Evolutionary conservation across 228 moss, liverwort and hornwort genomes (phyloP).

Genomic region (Sphagnum magellanicum): DNA sequence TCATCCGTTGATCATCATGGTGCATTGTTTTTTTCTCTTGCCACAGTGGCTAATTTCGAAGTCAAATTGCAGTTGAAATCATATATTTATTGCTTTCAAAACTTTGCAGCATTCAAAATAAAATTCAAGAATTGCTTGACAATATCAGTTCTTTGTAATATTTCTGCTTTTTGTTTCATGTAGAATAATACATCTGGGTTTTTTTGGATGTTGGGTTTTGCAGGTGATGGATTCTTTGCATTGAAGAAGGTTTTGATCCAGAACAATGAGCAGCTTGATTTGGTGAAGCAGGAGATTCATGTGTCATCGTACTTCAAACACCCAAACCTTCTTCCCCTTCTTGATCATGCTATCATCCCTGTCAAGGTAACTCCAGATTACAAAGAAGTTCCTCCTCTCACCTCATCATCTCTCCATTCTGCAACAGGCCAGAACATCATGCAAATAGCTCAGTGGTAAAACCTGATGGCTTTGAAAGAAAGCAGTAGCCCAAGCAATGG

Average conservation of each 20-base stretch:
- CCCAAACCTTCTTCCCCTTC: slow-evolving; percentile 43
- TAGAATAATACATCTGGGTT: too few species aligned
- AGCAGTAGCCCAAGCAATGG: too few species aligned
- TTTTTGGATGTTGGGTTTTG: slow-evolving; percentile 3
- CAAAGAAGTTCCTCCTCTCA: background rate
- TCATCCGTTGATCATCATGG: slow-evolving; percentile 23
- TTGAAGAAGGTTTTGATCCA: slow-evolving; percentile 54
- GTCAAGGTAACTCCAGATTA: slow-evolving; percentile 27
- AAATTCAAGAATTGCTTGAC: too few species aligned
- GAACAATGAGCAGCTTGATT: slow-evolving; percentile 49
- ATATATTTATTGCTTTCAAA: background rate
- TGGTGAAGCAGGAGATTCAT: slow-evolving; percentile 48
- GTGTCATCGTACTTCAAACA: slow-evolving; percentile 43
- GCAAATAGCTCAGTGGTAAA: too few species aligned
- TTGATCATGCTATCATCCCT: slow-evolving; percentile 51
- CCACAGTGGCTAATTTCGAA: too few species aligned
- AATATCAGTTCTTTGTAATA: too few species aligned
- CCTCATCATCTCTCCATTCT: too few species aligned
- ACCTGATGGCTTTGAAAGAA: too few species aligned
- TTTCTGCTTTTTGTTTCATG: too few species aligned
- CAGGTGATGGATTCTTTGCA: slow-evolving; percentile 51
- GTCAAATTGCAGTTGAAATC: background rate
- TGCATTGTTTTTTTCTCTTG: slow-evolving; percentile 5
- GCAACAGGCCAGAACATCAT: too few species aligned
- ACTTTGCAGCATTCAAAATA: background rate